Evolutionary conservation across 2,329 filamentous ascomycete genomes (phyloP), one percentile per base, ranked within the genome.

Genomic region (Mollisia scopiformis): DNA sequence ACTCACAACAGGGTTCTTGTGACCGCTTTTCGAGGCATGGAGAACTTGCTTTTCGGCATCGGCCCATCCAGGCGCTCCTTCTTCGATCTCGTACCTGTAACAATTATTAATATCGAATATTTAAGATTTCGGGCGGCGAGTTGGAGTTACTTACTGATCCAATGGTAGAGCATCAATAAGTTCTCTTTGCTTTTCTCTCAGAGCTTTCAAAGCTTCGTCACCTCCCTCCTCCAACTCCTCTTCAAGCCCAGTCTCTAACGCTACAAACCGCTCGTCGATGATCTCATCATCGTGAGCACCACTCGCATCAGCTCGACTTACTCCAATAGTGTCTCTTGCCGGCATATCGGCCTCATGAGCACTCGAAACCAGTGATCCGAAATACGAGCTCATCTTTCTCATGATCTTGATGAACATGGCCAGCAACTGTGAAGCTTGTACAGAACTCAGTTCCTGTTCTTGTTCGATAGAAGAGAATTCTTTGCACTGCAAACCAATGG

Each of bases 381-480:
- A 95, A 73, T 93, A 86, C 2, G 84, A 82, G 2, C 90, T 90
- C 39, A 97, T 84, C 79, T 98, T 98, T 66, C 93, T 87, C 62
- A 97, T 84, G 62, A 97, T 90, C 81, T 99, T 99, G 75, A 97
- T 92, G 76, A 99, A 98, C 90, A 98, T 96, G 62, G 94, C 93
- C 64, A 99, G 82, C 3, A 97, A 80, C 78, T 98, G 95, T 47
- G 88, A 89, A 2, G 86, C 84, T 0, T 86, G 86, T 6, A 97
- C 78, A 7, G 83, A 84, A 2, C 6, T 6, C 10, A 54, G 35
- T 35, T 57, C 53, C 10, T 97, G 77, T 72, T 99, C 95, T 64
- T 88, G 87, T 63, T 93, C 89, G 8, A 97, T 79, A 13, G 85
- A 84, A 14, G 95, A 91, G 28, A 99, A 80, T 39, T 90, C 88